These are phyloP conservation scores for Emergomyces orientalis DNA, from an alignment of 2,329 filamentous ascomycete species.

Conservation along the genomic window DNA sequence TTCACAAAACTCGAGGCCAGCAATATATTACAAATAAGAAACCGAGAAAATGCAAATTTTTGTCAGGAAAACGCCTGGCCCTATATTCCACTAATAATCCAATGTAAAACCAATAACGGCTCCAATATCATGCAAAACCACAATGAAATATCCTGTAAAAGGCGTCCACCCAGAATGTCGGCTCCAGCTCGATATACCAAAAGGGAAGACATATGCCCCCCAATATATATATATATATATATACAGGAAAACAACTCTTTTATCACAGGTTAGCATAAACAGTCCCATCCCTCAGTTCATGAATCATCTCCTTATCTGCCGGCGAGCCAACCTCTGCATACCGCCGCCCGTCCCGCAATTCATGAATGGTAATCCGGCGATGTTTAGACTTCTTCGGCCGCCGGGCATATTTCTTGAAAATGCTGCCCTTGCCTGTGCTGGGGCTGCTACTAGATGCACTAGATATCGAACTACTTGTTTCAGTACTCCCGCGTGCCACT, in stretches of 20 bases:
- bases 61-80: background rate
- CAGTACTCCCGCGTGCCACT: conserved; percentile 17
- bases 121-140: conserved; percentile 1
- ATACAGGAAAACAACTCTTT: background rate
- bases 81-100: background rate
- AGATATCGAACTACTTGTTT: conserved; percentile 15
- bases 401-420: conserved; percentile 13
- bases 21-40: no score
- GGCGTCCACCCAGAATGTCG: background rate
- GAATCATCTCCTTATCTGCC: conserved; percentile 30
- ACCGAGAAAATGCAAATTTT: background rate
- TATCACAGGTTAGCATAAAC: conserved; percentile 33
- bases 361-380: conserved; percentile 34
- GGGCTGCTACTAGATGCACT: conserved; percentile 20
- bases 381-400: conserved; percentile 14
- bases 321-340: conserved; percentile 35
- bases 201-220: background rate
- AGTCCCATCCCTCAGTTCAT: conserved; percentile 36
- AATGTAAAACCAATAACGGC: background rate
- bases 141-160: background rate
- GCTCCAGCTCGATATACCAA: background rate
- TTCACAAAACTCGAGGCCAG: no score
- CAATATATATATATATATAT: background rate
- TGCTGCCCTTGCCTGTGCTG: conserved; percentile 13
- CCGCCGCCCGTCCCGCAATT: conserved; percentile 33